These are phyloP conservation scores for Boletus reticuloceps DNA, from an alignment of 768 basidiomycete genomes.

Conservation along the genomic window DNA sequence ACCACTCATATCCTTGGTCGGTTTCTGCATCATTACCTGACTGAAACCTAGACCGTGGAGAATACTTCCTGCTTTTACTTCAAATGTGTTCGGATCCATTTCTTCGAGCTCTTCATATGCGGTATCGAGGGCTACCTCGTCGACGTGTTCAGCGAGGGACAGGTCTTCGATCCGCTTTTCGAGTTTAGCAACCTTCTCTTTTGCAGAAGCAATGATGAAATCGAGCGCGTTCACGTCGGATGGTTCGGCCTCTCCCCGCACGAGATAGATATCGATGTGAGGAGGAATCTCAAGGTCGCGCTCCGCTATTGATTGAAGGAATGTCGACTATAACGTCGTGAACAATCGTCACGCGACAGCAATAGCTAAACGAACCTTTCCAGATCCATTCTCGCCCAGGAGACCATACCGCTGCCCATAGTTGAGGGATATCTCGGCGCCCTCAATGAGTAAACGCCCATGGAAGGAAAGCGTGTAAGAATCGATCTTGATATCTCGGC, in stretches of 20 bases:
- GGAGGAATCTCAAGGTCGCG: slow-evolving; percentile 92
- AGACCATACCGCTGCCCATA: slow-evolving; percentile 94
- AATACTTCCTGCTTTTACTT: slow-evolving; percentile 92
- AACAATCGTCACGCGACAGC: slow-evolving; percentile 1
- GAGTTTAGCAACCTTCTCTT: slow-evolving; percentile 87
- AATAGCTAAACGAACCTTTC: slow-evolving; percentile 65
- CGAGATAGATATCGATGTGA: slow-evolving; percentile 98
- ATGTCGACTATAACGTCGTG: slow-evolving; percentile 68
- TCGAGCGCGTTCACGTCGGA: slow-evolving; percentile 95
- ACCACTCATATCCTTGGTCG: slow-evolving; percentile 98
- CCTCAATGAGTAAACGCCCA: slow-evolving; percentile 76
- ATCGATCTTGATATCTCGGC: slow-evolving; percentile 97
- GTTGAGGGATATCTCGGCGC: slow-evolving; percentile 70
- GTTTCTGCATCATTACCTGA: slow-evolving; percentile 88
- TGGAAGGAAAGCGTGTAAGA: slow-evolving; percentile 96
- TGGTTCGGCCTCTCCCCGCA: slow-evolving; percentile 93
- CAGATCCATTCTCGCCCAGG: slow-evolving; percentile 96
- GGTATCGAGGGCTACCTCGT: slow-evolving; percentile 82
- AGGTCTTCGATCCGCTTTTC: slow-evolving; percentile 94
- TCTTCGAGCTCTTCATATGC: slow-evolving; percentile 97
- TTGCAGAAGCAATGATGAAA: slow-evolving; percentile 92
- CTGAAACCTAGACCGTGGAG: slow-evolving; percentile 97
- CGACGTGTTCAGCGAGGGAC: slow-evolving; percentile 83
- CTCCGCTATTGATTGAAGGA: slow-evolving; percentile 92
- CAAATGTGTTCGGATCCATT: slow-evolving; percentile 93